Evolutionary conservation across 768 basidiomycete species (phyloP).

Genomic region (Suillus ampliporus): DNA sequence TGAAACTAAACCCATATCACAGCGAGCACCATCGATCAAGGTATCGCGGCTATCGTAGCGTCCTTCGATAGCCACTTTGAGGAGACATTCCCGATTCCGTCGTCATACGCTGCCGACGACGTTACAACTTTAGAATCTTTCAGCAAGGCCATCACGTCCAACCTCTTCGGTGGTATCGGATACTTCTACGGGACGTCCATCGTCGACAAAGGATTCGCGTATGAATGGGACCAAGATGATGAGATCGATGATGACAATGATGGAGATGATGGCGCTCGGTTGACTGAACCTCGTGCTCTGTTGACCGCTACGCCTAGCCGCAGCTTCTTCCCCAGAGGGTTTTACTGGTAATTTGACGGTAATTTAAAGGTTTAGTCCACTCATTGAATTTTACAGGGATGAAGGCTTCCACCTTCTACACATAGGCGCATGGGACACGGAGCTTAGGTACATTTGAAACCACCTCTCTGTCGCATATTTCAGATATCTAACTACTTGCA

Average conservation of each 20-base stretch:
- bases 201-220: conserved; percentile 82
- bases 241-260: conserved; percentile 48
- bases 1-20: not conserved
- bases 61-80: conserved; percentile 73
- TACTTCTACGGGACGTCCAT: conserved; percentile 95
- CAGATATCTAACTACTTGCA: conserved; percentile 32
- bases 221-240: conserved; percentile 88
- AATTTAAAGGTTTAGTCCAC: not conserved
- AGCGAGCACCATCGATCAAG: conserved; percentile 72
- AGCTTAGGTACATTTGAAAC: conserved; percentile 59
- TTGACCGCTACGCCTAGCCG: conserved; percentile 94
- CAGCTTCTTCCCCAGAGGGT: conserved; percentile 96
- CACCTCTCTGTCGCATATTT: not conserved
- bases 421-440: conserved; percentile 93
- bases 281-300: conserved; percentile 78
- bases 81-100: conserved; percentile 68
- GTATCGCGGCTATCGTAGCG: conserved; percentile 67
- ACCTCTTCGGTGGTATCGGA: conserved; percentile 90
- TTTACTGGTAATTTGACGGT: conserved; percentile 80
- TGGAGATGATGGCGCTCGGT: conserved; percentile 55
- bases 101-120: conserved; percentile 54
- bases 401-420: conserved; percentile 95
- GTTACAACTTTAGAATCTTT: conserved; percentile 64
- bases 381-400: conserved; percentile 61
- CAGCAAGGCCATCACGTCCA: conserved; percentile 89